Evolutionary conservation across 805 yeast species (phyloP).

Genomic region (Jamesozyma spencerorum): DNA sequence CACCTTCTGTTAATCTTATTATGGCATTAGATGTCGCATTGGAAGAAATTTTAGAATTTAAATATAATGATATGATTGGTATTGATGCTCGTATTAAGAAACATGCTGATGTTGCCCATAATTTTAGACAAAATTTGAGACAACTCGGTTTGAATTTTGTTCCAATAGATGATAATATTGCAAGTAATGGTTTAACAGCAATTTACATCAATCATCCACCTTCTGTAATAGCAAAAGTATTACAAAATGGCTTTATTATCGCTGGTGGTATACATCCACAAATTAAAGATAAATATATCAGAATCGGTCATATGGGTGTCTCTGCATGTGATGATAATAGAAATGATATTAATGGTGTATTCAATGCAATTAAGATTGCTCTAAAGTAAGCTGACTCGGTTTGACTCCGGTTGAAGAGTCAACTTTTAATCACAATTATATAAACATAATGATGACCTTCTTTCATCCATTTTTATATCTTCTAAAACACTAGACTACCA

Average conservation of each 20-base stretch:
- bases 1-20: slow-evolving; percentile 85
- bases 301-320: slow-evolving; percentile 95
- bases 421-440: too few species aligned
- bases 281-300: slow-evolving; percentile 71
- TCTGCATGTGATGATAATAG: slow-evolving; percentile 50
- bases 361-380: neutral
- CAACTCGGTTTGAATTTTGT: slow-evolving; percentile 61
- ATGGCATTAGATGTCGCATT: slow-evolving; percentile 74
- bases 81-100: slow-evolving; percentile 53
- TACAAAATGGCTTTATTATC: slow-evolving; percentile 60
- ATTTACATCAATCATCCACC: slow-evolving; percentile 63
- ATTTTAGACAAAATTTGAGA: slow-evolving; percentile 52
- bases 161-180: slow-evolving; percentile 31
- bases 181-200: slow-evolving; percentile 86
- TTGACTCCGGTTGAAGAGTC: too few species aligned
- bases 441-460: neutral
- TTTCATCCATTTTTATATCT: neutral
- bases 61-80: slow-evolving; percentile 16
- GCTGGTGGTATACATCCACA: slow-evolving; percentile 89
- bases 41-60: slow-evolving; percentile 51
- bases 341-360: slow-evolving; percentile 39
- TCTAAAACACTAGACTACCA: too few species aligned
- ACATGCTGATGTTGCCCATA: slow-evolving; percentile 53
- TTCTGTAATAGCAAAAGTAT: slow-evolving; percentile 48
- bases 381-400: too few species aligned